Evolutionary conservation across 768 basidiomycete species (phyloP).

Genomic region (Hydnum rufescens): DNA sequence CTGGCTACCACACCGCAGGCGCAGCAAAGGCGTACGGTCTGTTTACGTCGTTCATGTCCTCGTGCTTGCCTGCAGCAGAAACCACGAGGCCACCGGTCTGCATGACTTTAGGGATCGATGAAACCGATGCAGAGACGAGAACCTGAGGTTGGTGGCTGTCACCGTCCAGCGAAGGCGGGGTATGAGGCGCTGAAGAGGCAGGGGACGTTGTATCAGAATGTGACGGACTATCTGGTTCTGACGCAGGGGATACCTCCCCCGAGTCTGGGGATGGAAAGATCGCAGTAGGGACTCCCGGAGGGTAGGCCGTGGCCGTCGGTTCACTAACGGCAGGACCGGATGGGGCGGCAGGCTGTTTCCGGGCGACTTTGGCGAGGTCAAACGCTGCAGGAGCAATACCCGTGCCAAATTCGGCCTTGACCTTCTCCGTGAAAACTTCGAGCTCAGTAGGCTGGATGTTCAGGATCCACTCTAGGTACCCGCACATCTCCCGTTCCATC

Average conservation of each 20-base stretch:
- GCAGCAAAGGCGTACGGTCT: conserved; percentile 39
- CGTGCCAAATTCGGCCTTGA: conserved; percentile 19
- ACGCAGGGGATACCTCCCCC: conserved; percentile 9
- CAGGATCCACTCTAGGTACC: conserved; percentile 70
- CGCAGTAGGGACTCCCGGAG: conserved; percentile 2
- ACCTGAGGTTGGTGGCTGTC: neutral
- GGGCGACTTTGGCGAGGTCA: neutral
- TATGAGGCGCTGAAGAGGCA: conserved; percentile 7
- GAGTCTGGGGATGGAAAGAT: too few relatives aligned
- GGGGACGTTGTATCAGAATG: conserved; percentile 11
- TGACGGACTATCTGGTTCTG: conserved; percentile 7
- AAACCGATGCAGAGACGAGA: conserved; percentile 1
- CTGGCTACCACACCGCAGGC: conserved; percentile 40
- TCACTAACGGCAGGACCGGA: neutral
- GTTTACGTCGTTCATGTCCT: conserved; percentile 3
- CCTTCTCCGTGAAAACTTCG: conserved; percentile 17
- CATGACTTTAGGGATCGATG: conserved; percentile 1
- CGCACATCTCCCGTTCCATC: conserved; percentile 90
- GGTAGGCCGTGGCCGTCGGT: neutral
- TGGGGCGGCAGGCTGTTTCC: neutral
- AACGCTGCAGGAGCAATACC: conserved; percentile 2
- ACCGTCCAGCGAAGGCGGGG: conserved; percentile 9
- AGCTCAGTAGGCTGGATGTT: conserved; percentile 21
- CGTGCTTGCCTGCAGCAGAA: neutral
- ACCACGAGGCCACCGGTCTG: neutral